phyloP scores from a whole-genome alignment of 2,329 filamentous ascomycete genomes.

The Dryadomyces sulphureus region DNA sequence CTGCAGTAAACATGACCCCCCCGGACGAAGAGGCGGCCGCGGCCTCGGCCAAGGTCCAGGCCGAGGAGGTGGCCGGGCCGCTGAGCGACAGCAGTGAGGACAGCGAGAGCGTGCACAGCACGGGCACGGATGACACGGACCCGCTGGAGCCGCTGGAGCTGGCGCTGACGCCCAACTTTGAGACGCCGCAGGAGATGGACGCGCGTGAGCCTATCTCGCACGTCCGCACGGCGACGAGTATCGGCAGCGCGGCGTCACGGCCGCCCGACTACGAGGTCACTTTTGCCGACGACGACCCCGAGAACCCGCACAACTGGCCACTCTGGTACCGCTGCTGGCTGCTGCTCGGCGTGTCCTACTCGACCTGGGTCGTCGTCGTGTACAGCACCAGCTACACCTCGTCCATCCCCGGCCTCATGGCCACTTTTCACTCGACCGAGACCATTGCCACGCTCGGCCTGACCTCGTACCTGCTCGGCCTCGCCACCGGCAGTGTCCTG shows the following conservation, averaged over 20 bases:
- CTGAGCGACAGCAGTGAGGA: not conserved
- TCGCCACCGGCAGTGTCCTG: conserved; percentile 55
- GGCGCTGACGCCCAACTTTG: conserved; percentile 10
- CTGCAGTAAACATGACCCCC: too few relatives aligned
- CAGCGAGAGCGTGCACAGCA: conserved; percentile 2
- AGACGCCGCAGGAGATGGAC: conserved; percentile 8
- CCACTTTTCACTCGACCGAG: conserved; percentile 39
- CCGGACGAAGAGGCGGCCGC: too few relatives aligned
- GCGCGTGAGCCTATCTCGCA: conserved; percentile 23
- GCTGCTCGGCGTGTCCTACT: conserved; percentile 25
- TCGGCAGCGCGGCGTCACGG: conserved; percentile 23
- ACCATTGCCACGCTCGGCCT: conserved; percentile 54
- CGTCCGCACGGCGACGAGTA: conserved; percentile 23
- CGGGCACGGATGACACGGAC: conserved; percentile 9
- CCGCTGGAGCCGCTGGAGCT: conserved; percentile 11
- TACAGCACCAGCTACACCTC: conserved; percentile 66
- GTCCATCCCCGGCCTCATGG: conserved; percentile 49
- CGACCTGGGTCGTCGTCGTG: conserved; percentile 37
- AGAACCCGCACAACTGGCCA: conserved; percentile 55
- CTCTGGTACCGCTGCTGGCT: conserved; percentile 27
- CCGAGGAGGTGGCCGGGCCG: not conserved
- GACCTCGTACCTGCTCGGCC: conserved; percentile 58
- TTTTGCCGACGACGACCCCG: conserved; percentile 43
- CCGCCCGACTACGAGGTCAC: conserved; percentile 51
- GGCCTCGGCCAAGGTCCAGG: too few relatives aligned